Conservation (phyloP, 176 grass and related monocot species). For the Tillandsia fasciculata region DNA sequence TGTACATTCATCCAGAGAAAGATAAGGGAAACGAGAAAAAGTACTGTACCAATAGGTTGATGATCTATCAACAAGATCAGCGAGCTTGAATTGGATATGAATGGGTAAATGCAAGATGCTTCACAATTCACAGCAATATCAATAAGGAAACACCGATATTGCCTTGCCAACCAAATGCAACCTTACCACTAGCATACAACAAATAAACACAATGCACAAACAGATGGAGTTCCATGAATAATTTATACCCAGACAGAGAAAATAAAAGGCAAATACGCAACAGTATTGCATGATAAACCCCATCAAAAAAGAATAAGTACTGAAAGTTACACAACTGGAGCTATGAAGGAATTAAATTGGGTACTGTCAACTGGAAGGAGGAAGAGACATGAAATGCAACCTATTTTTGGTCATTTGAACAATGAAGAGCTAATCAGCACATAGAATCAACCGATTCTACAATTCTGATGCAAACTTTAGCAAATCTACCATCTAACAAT, state of each 20-base stretch:
- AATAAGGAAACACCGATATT: neutral
- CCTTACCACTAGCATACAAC: too few relatives aligned
- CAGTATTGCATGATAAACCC: too few relatives aligned
- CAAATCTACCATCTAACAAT: neutral
- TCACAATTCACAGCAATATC: neutral
- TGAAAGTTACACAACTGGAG: too few relatives aligned
- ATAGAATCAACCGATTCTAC: neutral
- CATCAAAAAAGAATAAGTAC: too few relatives aligned
- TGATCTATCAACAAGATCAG: neutral
- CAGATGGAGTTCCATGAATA: too few relatives aligned
- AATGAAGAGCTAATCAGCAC: neutral
- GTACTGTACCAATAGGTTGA: neutral
- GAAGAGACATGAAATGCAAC: too few relatives aligned
- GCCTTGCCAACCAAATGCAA: neutral
- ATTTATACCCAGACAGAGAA: too few relatives aligned
- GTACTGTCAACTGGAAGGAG: too few relatives aligned
- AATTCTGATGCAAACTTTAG: neutral
- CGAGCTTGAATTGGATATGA: neutral
- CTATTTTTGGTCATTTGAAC: neutral
- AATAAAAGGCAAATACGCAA: too few relatives aligned
- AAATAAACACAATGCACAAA: too few relatives aligned
- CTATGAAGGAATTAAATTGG: too few relatives aligned
- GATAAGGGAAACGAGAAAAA: neutral
- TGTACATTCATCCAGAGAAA: neutral
- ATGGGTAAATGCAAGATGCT: neutral